Percentiles rank a stretch among this genome's conserved stretches.
Evolutionary conservation across 164 flowering plant genomes (phyloP).

Genomic region (Aristolochia contorta): DNA sequence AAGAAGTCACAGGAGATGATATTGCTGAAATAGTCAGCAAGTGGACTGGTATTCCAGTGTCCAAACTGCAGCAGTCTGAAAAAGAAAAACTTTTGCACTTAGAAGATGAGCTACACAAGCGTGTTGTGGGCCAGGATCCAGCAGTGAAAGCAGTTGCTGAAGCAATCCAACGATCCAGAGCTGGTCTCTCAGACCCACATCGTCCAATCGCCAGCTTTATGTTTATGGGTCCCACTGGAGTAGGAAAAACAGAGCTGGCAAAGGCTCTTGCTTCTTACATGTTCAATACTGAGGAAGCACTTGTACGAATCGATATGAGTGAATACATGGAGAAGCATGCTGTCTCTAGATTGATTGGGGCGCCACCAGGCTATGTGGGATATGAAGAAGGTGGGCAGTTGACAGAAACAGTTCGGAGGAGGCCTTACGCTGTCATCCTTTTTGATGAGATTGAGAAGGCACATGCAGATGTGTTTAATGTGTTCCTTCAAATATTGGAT

Average conservation of each 20-base stretch:
- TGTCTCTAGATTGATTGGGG: slow-evolving; percentile 91
- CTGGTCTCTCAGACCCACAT: slow-evolving; percentile 92
- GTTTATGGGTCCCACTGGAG: slow-evolving; percentile 99
- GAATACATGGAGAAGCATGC: slow-evolving; percentile 99
- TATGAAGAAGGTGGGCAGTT: slow-evolving; percentile 98
- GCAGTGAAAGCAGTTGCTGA: slow-evolving; percentile 90
- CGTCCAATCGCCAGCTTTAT: slow-evolving; percentile 99
- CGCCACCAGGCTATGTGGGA: slow-evolving; percentile 99
- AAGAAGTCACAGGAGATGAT: slow-evolving; percentile 79
- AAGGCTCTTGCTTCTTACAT: slow-evolving; percentile 87
- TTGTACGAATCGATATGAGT: slow-evolving; percentile 96
- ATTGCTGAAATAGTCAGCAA: slow-evolving; percentile 95
- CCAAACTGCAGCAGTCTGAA: slow-evolving; percentile 92
- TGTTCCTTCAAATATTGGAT: slow-evolving; percentile 93
- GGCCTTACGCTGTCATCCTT: slow-evolving; percentile 87
- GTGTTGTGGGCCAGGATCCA: slow-evolving; percentile 93
- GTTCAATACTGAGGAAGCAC: slow-evolving; percentile 94
- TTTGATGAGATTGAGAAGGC: slow-evolving; percentile 99
- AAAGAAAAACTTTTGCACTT: slow-evolving; percentile 75
- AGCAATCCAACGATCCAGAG: slow-evolving; percentile 93
- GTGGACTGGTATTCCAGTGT: slow-evolving; percentile 98
- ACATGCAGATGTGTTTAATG: slow-evolving; percentile 88
- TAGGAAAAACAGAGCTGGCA: slow-evolving; percentile 95
- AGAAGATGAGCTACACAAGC: slow-evolving; percentile 87
- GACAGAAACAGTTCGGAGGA: slow-evolving; percentile 82